Percentiles rank a stretch among this genome's conserved stretches.
Conservation (phyloP, 495 filamentous ascomycete species). For the Aspergillus egyptiacus region DNA sequence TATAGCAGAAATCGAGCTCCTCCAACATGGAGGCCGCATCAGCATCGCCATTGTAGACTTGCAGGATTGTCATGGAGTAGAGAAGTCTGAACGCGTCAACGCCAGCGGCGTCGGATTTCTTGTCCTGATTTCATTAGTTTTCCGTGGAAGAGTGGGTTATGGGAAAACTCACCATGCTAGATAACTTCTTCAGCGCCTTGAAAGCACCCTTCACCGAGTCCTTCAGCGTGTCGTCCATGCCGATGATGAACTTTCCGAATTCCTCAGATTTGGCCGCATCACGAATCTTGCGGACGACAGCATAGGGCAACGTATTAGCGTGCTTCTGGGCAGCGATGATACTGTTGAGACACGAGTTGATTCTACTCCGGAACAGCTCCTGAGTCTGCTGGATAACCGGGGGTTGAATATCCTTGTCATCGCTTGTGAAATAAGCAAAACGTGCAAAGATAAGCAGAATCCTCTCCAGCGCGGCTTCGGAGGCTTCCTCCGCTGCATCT, state of each 20-base stretch:
- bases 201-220: slow-evolving; percentile 56
- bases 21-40: slow-evolving; percentile 73
- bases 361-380: slow-evolving; percentile 60
- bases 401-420: slow-evolving; percentile 31
- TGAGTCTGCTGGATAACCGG: slow-evolving; percentile 55
- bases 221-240: slow-evolving; percentile 55
- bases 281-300: slow-evolving; percentile 48
- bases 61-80: slow-evolving; percentile 78
- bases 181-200: slow-evolving; percentile 60
- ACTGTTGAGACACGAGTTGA: slow-evolving; percentile 62
- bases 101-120: slow-evolving; percentile 31
- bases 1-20: slow-evolving; percentile 66
- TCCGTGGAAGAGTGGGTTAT: not conserved
- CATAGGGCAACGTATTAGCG: slow-evolving; percentile 42
- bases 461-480: slow-evolving; percentile 30
- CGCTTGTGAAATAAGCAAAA: slow-evolving; percentile 39
- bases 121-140: slow-evolving; percentile 24
- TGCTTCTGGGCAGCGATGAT: slow-evolving; percentile 59
- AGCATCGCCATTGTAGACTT: slow-evolving; percentile 81
- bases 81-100: slow-evolving; percentile 66
- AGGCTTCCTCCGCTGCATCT: slow-evolving; percentile 28
- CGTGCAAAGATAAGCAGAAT: slow-evolving; percentile 39
- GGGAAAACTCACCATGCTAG: slow-evolving; percentile 45
- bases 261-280: slow-evolving; percentile 37
- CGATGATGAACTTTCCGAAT: slow-evolving; percentile 47